Base-by-base conservation (phyloP, 164 flowering plant genomes). In the Saururus chinensis region DNA sequence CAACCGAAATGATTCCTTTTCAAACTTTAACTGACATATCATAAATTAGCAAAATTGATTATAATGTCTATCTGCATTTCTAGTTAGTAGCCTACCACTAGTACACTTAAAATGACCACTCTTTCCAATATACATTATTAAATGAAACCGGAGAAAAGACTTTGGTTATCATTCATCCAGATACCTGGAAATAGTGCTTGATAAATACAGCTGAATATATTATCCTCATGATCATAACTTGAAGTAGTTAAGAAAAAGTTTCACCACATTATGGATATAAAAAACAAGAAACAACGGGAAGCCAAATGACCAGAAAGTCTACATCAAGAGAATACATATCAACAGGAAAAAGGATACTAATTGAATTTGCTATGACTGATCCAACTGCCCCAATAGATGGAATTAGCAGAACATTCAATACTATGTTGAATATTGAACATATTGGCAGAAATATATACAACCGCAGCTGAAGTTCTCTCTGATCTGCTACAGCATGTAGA, bases 141-240 rank as follows among this genome's bases (percentile, higher is more conserved):
- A 45, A 1, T 23, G 11, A 1, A 60, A 19, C 9, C 9, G 13
- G 45, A 35, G 53, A 26, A 45, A 22, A 35, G 13, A 54, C 0
- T 17, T 23, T 12, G 10, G 1, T 10, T 7, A 10, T 1, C 6
- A 35, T 10, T 21, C n/a, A n/a, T 51, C 37, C 22, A 13, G 30
- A 19, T 73, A 87, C 99, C 95, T 84, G 74, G 70, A 93, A 93
- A 73, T 80, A 88, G 21, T 64, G 69, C 76, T 76, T 83, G 77
- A 93, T 90, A 79, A 93, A 90, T 56, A 83, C 56, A 25, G 83
- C 79, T 23, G 96, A 93, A 66, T 93, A 90, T 25, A 67, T 65
- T 45, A 93, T 90, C 77, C 97, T 83, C 67, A 88, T 64, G 59
- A 77, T 59, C 98, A 90, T 90, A 79, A 88, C 97, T 90, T 67